phyloP scores from a whole-genome alignment of 2,329 filamentous ascomycete species.

The Colletotrichum cuscutae region DNA sequence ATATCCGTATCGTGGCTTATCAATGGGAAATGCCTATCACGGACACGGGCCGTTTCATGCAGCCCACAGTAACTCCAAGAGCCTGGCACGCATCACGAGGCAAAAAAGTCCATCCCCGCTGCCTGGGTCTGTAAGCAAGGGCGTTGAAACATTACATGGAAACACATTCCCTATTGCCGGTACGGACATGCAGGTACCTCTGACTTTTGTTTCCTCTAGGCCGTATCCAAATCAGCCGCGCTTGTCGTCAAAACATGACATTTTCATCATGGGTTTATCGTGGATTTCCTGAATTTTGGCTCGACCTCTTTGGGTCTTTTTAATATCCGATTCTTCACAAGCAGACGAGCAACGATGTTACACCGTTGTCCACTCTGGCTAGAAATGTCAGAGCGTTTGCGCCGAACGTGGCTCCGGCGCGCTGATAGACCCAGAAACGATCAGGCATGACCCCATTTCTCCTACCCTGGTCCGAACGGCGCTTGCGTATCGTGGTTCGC shows the following conservation, averaged over 20 bases:
- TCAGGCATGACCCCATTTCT: slow-evolving; percentile 27
- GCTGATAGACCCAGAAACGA: slow-evolving; percentile 8
- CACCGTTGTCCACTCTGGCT: slow-evolving; percentile 19
- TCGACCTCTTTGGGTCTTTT: background rate
- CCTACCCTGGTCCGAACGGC: slow-evolving; percentile 2
- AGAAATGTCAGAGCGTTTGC: slow-evolving; percentile 27
- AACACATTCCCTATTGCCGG: slow-evolving; percentile 7
- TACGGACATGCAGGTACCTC: slow-evolving; percentile 16
- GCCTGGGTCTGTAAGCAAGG: slow-evolving; percentile 16
- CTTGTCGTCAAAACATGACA: slow-evolving; percentile 7
- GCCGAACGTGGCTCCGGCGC: slow-evolving; percentile 16
- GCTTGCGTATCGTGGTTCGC: slow-evolving; percentile 10
- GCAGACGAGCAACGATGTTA: slow-evolving; percentile 18
- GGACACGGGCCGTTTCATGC: slow-evolving; percentile 29
- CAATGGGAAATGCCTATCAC: slow-evolving; percentile 2
- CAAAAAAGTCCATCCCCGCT: slow-evolving; percentile 22
- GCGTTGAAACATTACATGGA: slow-evolving; percentile 34
- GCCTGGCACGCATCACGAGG: background rate
- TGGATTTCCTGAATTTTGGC: background rate
- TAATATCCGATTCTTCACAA: slow-evolving; percentile 19
- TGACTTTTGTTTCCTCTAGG: background rate
- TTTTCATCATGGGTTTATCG: slow-evolving; percentile 9
- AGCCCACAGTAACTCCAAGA: slow-evolving; percentile 14
- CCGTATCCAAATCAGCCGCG: background rate
- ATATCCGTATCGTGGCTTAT: slow-evolving; percentile 6